phyloP scores from a whole-genome alignment of 2,329 filamentous ascomycete genomes.

The Alternaria arborescens region DNA sequence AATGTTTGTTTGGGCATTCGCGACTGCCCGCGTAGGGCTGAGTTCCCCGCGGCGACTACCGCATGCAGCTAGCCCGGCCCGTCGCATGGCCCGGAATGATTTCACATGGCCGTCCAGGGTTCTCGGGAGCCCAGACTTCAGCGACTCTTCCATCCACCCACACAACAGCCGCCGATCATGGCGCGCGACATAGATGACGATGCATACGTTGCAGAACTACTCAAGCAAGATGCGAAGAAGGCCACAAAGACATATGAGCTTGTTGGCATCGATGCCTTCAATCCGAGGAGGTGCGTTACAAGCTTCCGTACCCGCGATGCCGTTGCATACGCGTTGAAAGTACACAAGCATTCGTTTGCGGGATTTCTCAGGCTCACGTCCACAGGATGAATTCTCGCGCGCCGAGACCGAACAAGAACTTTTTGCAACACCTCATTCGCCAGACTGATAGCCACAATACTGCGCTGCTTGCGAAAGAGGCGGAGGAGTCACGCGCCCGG shows the following conservation, averaged over 20 bases:
- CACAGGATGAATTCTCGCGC: conserved; percentile 68
- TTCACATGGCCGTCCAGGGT: conserved; percentile 4
- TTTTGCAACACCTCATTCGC: conserved; percentile 85
- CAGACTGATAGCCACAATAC: conserved; percentile 91
- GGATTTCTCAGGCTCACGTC: conserved; percentile 2
- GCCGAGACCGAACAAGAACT: conserved; percentile 90
- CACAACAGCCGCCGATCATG: conserved; percentile 25
- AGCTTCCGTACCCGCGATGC: conserved; percentile 12
- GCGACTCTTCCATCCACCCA: background rate
- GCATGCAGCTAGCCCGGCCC: conserved; percentile 11
- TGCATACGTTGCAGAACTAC: conserved; percentile 80
- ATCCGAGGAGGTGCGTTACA: conserved; percentile 60
- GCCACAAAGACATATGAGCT: conserved; percentile 77
- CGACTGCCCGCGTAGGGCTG: conserved; percentile 26
- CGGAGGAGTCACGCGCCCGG: conserved; percentile 77
- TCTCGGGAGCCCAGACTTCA: conserved; percentile 1
- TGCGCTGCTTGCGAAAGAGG: conserved; percentile 83
- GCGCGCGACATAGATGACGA: conserved; percentile 61
- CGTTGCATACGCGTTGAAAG: conserved; percentile 11
- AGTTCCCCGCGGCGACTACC: conserved; percentile 33
- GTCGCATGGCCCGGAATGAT: conserved; percentile 12
- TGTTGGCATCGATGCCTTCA: conserved; percentile 75
- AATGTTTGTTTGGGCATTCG: conserved; percentile 44
- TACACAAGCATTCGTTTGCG: conserved; percentile 8
- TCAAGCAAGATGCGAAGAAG: conserved; percentile 80